Evolutionary conservation across 1,284 basidiomycete species (phyloP), one percentile per base, ranked within the genome.

Genomic region (Caloboletus inedulis): DNA sequence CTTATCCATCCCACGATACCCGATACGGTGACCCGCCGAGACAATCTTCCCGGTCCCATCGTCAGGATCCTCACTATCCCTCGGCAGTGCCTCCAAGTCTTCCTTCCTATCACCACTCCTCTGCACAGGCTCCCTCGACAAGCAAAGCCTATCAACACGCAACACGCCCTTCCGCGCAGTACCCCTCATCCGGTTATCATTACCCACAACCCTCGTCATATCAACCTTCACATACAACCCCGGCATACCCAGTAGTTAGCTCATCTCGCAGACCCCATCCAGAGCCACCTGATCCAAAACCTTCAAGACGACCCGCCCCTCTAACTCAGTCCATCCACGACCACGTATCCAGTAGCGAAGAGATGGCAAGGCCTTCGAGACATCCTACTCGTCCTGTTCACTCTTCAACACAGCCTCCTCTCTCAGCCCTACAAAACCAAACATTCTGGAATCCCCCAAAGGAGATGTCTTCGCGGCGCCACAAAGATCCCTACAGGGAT

Each of bases 81-180:
- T 36, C 66, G 0, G 27, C 56, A 23, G 12, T 46, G 7, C 56
- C 61, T 3, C 23, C 23, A 23, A 23, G 23, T 5, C 23, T 54
- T 14, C 30, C 59, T 19, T 56, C 67, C 43, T 54, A 68, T 57
- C 64, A 66, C 9, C 66, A 47, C 3, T 14, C 57, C 23, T 45
- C 64, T 33, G 40, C 52, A 23, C 57, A 64, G 10, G 41, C 49
- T n/a, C 62, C 67, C 30, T n/a, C 64, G 6, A 49, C 66, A 4
- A 62, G 57, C 46, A 71, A 56, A 64, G 47, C 69, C 54, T 57
- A 59, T 65, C 67, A 67, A 18, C 64, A 69, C 53, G 58, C 65
- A 44, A 55, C 59, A 3, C 58, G 67, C 31, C 44, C 63, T 18
- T 43, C 68, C 41, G 58, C 63, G 23, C 69, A 71, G 54, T 43